Conservation (phyloP, 2,329 filamentous ascomycete genomes). For the Amauroascus niger region DNA sequence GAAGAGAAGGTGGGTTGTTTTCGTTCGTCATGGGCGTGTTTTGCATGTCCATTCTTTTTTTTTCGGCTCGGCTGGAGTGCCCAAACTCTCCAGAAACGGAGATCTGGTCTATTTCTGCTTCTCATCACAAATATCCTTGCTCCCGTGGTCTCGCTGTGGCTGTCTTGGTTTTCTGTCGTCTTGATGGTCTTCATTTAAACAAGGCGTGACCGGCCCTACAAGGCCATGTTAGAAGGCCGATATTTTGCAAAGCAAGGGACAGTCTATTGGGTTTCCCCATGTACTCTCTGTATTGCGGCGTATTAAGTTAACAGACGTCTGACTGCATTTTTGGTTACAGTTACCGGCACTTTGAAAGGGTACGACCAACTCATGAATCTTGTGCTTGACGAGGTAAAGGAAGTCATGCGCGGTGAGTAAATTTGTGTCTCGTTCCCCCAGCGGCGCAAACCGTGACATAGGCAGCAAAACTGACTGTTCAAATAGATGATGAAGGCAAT, state of each 20-base stretch:
- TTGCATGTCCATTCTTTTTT: neutral
- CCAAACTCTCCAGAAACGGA: no score
- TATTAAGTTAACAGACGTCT: neutral
- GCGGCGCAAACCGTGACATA: neutral
- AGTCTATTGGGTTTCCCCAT: neutral
- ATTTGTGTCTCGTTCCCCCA: neutral
- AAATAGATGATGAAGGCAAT: slow-evolving; percentile 81
- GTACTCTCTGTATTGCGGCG: neutral
- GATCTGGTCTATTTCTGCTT: no score
- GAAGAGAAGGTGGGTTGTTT: slow-evolving; percentile 62
- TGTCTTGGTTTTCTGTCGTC: neutral
- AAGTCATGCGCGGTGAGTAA: slow-evolving; percentile 68
- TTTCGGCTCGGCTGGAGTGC: no score
- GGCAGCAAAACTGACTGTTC: slow-evolving; percentile 14
- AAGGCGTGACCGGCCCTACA: no score
- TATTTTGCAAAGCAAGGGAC: neutral
- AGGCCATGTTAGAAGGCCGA: no score
- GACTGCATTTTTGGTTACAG: slow-evolving; percentile 39
- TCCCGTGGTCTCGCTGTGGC: neutral
- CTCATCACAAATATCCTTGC: neutral
- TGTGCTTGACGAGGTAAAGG: slow-evolving; percentile 87
- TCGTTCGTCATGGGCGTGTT: neutral
- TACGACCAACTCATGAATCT: slow-evolving; percentile 98
- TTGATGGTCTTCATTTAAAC: no score
- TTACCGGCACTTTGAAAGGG: slow-evolving; percentile 81